Conservation (phyloP, 2,329 filamentous ascomycete species). For the Simplicillium sp. region DNA sequence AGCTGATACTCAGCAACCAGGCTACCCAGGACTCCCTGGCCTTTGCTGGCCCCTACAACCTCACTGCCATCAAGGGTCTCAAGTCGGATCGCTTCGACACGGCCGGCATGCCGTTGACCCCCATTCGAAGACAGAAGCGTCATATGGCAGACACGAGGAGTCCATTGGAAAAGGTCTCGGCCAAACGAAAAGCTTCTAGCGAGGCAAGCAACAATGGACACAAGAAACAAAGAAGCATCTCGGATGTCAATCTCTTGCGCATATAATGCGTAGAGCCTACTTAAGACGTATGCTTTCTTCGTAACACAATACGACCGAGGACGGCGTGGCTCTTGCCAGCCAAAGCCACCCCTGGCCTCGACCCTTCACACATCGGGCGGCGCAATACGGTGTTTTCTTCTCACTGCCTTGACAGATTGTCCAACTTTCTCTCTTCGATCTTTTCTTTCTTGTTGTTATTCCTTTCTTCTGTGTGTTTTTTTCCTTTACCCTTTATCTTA, state of each 20-base stretch:
- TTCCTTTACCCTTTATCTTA: not conserved
- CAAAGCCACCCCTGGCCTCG: slow-evolving; percentile 33
- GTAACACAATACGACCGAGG: slow-evolving; percentile 30
- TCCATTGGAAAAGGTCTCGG: slow-evolving; percentile 36
- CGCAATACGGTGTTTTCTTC: too few species aligned
- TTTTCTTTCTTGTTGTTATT: slow-evolving; percentile 2
- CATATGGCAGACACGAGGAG: slow-evolving; percentile 36
- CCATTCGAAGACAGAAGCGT: slow-evolving; percentile 49
- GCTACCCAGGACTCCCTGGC: slow-evolving; percentile 53
- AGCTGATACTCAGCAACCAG: slow-evolving; percentile 50
- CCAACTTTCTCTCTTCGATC: too few species aligned
- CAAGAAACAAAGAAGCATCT: slow-evolving; percentile 51
- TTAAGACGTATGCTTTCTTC: slow-evolving; percentile 5
- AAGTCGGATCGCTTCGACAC: slow-evolving; percentile 57
- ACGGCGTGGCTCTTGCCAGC: slow-evolving; percentile 27
- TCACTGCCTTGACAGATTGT: too few species aligned
- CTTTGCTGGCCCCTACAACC: slow-evolving; percentile 50
- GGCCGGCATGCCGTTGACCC: slow-evolving; percentile 59
- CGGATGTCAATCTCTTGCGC: slow-evolving; percentile 40
- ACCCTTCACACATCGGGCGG: slow-evolving; percentile 7
- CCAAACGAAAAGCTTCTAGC: slow-evolving; percentile 46
- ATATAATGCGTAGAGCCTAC: slow-evolving; percentile 22
- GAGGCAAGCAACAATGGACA: slow-evolving; percentile 30
- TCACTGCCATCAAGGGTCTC: slow-evolving; percentile 52
- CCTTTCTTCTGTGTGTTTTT: not conserved